Conservation (phyloP, 2,329 filamentous ascomycete species). For the Chlorencoelia australis region DNA sequence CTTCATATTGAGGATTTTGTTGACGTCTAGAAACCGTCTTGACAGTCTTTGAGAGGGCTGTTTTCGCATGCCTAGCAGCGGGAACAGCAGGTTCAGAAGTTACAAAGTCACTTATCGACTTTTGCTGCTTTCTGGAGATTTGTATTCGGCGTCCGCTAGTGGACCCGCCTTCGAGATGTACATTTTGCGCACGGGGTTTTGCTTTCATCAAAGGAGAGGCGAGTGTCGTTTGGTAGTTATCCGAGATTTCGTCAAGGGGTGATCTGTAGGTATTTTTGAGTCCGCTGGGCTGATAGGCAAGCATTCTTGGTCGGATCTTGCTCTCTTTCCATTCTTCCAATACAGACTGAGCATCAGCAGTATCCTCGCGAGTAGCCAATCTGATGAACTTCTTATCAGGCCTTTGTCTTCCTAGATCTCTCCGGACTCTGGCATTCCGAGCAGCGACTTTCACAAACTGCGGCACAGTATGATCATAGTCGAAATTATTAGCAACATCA, state of each 20-base stretch:
- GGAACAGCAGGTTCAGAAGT: conserved; percentile 9
- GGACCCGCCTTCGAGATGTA: not conserved
- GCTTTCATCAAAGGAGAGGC: conserved; percentile 4
- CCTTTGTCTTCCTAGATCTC: conserved; percentile 42
- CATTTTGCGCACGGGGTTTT: not conserved
- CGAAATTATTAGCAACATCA: conserved; percentile 39
- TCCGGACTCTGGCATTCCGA: conserved; percentile 40
- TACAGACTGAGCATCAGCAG: conserved; percentile 44
- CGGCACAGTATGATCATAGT: conserved; percentile 34
- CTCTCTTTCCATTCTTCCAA: conserved; percentile 44
- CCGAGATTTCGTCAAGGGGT: conserved; percentile 13
- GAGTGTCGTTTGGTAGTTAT: conserved; percentile 16
- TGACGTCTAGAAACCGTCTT: conserved; percentile 2
- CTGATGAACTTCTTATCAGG: conserved; percentile 47
- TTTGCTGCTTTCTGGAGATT: conserved; percentile 16
- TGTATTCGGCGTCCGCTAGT: conserved; percentile 9
- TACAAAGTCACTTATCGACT: conserved; percentile 26
- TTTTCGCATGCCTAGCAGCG: no score
- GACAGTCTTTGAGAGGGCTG: not conserved
- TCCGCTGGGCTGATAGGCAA: not conserved
- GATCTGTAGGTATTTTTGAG: not conserved
- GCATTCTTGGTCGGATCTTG: conserved; percentile 16
- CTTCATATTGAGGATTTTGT: conserved; percentile 15
- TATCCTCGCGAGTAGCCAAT: conserved; percentile 50
- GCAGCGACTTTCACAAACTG: conserved; percentile 52